A percentile compares a stretch with the other conserved stretches of the same genome.
Evolutionary conservation across 2,329 filamentous ascomycete species (phyloP).

Genomic region (Keithomyces neogunnii): DNA sequence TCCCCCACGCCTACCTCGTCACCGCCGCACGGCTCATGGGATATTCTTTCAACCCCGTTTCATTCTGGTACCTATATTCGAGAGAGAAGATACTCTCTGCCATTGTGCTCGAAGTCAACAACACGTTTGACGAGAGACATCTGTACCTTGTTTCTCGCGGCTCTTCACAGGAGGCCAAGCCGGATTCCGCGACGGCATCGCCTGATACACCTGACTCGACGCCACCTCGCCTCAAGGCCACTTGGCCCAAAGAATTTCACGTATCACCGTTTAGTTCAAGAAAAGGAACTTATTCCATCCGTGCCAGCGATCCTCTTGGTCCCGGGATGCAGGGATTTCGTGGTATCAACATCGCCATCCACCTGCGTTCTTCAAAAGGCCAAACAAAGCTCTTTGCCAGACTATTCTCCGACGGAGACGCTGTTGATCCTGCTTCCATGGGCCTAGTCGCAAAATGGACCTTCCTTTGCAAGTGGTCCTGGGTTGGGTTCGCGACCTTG

Average conservation of each 20-base stretch:
- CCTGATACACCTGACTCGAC: neutral
- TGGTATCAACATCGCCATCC: constrained; percentile 51
- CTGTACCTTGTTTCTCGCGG: constrained; percentile 21
- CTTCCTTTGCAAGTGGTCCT: constrained; percentile 53
- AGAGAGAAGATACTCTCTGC: constrained; percentile 45
- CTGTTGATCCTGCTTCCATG: constrained; percentile 42
- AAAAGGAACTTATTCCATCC: constrained; percentile 44
- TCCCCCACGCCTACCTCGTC: constrained; percentile 61
- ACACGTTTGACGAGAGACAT: constrained; percentile 64
- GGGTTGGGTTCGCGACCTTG: constrained; percentile 58
- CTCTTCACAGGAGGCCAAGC: constrained; percentile 14
- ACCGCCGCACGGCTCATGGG: constrained; percentile 62
- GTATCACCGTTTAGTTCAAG: constrained; percentile 67
- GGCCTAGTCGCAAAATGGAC: constrained; percentile 28
- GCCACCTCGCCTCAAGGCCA: constrained; percentile 31
- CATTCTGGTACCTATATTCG: constrained; percentile 72
- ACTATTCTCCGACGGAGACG: constrained; percentile 42
- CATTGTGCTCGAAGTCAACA: constrained; percentile 68
- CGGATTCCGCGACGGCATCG: constrained; percentile 1
- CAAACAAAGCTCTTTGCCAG: constrained; percentile 54
- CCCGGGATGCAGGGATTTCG: constrained; percentile 27
- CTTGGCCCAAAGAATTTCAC: constrained; percentile 65
- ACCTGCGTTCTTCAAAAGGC: constrained; percentile 49
- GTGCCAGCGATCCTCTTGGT: constrained; percentile 36
- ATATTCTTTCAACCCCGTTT: constrained; percentile 67